Evolutionary conservation across 2,329 filamentous ascomycete genomes (phyloP), one percentile per base, ranked within the genome.

Genomic region (Aspergillus uvarum): DNA sequence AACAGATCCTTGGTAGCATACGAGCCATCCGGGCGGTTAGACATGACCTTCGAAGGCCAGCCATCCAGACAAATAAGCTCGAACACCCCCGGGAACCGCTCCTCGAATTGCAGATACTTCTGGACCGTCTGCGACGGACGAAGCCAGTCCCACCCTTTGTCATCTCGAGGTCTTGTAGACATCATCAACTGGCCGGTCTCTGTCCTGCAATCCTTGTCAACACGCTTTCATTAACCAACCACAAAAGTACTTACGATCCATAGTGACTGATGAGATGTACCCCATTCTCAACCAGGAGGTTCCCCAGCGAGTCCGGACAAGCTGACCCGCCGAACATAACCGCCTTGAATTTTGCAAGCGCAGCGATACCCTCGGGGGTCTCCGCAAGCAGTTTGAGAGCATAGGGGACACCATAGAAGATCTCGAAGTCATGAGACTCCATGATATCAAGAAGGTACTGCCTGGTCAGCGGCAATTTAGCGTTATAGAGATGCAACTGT

Each of bases 131-230:
- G 71, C 1, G 78, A 68, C 0, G 78, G 74, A 2, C 81, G 75
- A n/a, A 87, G 71, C 62, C 87, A 89, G 65, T 86, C 83, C 87
- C 86, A 89, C 3, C 77, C 81, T 47, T 80, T 81, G 68, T 88
- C 86, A 1, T 74, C 80, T 2, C 70, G 68, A 0, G 80, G 76
- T 10, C 86, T 77, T 63, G 83, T 81, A 0, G 85, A 86, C 1
- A 83, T 87, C 83, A 87, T 87, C 14, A 88, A 70, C 65, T 85
- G 82, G 5, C 85, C 85, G 1, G 82, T 84, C 68, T 89, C 86
- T 0, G 86, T 88, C 2, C 80, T 83, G 16, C 48, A 8, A 16
- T 8, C 14, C 5, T 29, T 21, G 21, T 59, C 3, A 32, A 53
- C 42, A 4, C 26, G 53, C 29, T 31, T 16, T 21, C 24, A 5